Evolutionary conservation across 2,329 filamentous ascomycete species (phyloP).

Genomic region (Chaetomium sp.): DNA sequence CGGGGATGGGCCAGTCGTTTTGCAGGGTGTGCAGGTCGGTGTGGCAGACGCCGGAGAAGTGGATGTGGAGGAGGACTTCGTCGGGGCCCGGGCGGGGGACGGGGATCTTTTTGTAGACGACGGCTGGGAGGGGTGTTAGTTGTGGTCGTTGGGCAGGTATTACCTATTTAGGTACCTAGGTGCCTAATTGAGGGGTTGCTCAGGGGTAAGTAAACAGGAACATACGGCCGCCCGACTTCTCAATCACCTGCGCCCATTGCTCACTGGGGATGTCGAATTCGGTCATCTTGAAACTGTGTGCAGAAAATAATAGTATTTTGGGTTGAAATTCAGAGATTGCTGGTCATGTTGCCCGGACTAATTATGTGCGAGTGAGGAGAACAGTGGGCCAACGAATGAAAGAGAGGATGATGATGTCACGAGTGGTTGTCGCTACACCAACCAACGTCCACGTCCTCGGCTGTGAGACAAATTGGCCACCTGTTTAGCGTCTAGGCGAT

Average conservation of each 20-base stretch:
- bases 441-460: not conserved
- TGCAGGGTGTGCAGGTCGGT: slow-evolving; percentile 75
- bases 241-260: slow-evolving; percentile 89
- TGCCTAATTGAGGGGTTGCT: not conserved
- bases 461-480: no score
- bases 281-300: slow-evolving; percentile 31
- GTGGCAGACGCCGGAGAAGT: slow-evolving; percentile 86
- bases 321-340: no score
- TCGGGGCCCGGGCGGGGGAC: slow-evolving; percentile 76
- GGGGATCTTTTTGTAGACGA: slow-evolving; percentile 73
- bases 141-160: not conserved
- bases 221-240: slow-evolving; percentile 68
- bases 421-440: not conserved
- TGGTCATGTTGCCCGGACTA: not conserved
- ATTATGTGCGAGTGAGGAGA: slow-evolving; percentile 1
- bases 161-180: not conserved
- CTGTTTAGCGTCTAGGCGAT: no score
- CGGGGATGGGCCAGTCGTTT: slow-evolving; percentile 81
- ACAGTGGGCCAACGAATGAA: not conserved
- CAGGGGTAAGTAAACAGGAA: slow-evolving; percentile 22
- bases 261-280: slow-evolving; percentile 59
- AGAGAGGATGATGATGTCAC: slow-evolving; percentile 9
- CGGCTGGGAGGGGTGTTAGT: slow-evolving; percentile 35
- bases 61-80: slow-evolving; percentile 87
- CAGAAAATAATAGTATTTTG: not conserved